Base-by-base conservation (phyloP, 768 basidiomycete species). In the Macrolepiota fuliginosa region DNA sequence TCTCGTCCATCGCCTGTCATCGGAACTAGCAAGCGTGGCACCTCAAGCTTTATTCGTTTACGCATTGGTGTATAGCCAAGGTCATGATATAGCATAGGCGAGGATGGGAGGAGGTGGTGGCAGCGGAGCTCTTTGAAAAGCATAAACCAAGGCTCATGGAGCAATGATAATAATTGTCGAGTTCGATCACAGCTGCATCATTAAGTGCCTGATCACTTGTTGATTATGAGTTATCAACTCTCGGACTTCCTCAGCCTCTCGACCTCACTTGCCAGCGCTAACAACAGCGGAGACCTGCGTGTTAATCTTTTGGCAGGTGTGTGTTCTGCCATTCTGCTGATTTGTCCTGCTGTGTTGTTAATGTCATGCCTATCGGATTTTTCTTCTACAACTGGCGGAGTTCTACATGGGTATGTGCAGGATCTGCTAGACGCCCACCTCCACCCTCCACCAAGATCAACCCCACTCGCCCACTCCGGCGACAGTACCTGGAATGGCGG, bases 141-240 rank as follows among this genome's bases (percentile, higher is more conserved):
- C n/a, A n/a, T n/a, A n/a, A n/a, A n/a, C n/a, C n/a, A n/a, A n/a
- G n/a, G n/a, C n/a, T n/a, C n/a, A n/a, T n/a, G n/a, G n/a, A n/a
- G n/a, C n/a, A n/a, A n/a, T n/a, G n/a, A n/a, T n/a, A n/a, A n/a
- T n/a, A n/a, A n/a, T n/a, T n/a, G n/a, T n/a, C n/a, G n/a, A n/a
- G n/a, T 32, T 32, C 7, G 29, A 32, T 32, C 29, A 32, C 29
- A 32, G 29, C 29, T 7, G 7, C 29, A 32, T 7, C 3, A 32
- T 32, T 7, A 22, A 52, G 50, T 3, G 50, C 50, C 4, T 17
- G 29, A 17, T 12, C 17, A 2, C 50, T 52, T 53, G 29, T 32
- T 32, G 29, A 32, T 7, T 2, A 61, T 55, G 60, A 61, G 60
- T 40, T 61, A 61, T 53, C 60, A 61, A 47, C 53, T 61, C 4